These are phyloP conservation scores for Hypoxylon sp. DNA, from an alignment of 2,329 filamentous ascomycete species.

Conservation along the genomic window DNA sequence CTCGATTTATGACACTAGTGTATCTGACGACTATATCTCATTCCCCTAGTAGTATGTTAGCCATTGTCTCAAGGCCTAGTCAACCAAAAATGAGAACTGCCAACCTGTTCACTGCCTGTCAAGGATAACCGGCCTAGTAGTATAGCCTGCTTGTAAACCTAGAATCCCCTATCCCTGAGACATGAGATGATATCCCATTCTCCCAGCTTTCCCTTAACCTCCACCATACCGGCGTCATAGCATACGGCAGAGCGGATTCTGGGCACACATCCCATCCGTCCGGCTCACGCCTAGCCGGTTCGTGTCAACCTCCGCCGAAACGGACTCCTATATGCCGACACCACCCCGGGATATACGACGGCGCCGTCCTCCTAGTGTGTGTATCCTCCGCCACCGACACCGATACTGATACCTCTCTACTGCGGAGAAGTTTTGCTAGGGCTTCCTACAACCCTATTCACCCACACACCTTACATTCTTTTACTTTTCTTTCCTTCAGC, in stretches of 20 bases:
- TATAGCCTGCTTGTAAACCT: conserved; percentile 1
- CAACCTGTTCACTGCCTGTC: not conserved
- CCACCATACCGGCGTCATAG: not conserved
- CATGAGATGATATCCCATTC: not conserved
- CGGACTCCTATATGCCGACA: not conserved
- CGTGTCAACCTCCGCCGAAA: not conserved
- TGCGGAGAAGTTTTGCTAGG: not conserved
- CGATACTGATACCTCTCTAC: not conserved
- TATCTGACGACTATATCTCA: not conserved
- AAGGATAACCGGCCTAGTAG: not conserved
- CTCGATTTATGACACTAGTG: not conserved
- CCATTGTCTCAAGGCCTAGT: not conserved
- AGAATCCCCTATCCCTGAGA: not conserved
- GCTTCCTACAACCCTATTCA: not conserved
- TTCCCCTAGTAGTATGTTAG: not conserved
- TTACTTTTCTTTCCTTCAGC: not conserved
- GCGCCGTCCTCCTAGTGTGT: not conserved
- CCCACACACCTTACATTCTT: conserved; percentile 4
- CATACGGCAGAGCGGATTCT: not conserved
- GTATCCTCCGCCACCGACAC: not conserved
- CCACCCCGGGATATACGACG: not conserved
- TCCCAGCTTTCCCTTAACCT: not conserved
- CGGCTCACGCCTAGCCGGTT: not conserved
- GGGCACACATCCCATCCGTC: not conserved
- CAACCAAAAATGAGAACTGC: not conserved